Percentiles rank a stretch among this genome's conserved stretches.
Conservation (phyloP, 2,329 filamentous ascomycete genomes). For the Fusarium aywerte region DNA sequence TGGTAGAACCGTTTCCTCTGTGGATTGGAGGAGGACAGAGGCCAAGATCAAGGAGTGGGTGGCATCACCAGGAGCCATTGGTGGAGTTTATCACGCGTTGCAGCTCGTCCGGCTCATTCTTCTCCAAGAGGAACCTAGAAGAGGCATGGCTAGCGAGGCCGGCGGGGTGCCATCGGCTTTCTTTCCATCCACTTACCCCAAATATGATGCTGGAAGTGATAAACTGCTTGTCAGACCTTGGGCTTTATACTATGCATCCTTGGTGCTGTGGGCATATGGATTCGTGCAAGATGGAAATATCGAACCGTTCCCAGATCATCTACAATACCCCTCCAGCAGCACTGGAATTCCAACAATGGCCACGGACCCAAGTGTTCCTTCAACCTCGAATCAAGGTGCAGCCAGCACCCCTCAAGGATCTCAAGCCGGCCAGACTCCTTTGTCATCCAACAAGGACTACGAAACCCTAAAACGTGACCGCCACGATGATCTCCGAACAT, state of each 20-base stretch:
- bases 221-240: slow-evolving; percentile 42
- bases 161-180: slow-evolving; percentile 26
- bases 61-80: slow-evolving; percentile 44
- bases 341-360: slow-evolving; percentile 20
- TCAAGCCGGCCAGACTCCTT: slow-evolving; percentile 29
- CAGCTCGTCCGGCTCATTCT: slow-evolving; percentile 44
- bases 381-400: slow-evolving; percentile 28
- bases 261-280: slow-evolving; percentile 46
- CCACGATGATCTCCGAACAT: slow-evolving; percentile 44
- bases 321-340: slow-evolving; percentile 40
- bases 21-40: slow-evolving; percentile 46
- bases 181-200: slow-evolving; percentile 37
- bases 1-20: slow-evolving; percentile 43
- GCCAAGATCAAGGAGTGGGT: slow-evolving; percentile 47
- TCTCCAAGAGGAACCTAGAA: slow-evolving; percentile 37
- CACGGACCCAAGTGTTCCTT: slow-evolving; percentile 35
- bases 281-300: slow-evolving; percentile 45
- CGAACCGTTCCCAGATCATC: slow-evolving; percentile 43
- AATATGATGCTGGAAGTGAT: slow-evolving; percentile 43
- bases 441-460: slow-evolving; percentile 34
- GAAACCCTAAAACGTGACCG: slow-evolving; percentile 40
- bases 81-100: slow-evolving; percentile 45
- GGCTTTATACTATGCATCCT: slow-evolving; percentile 45
- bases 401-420: slow-evolving; percentile 34
- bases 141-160: slow-evolving; percentile 21